A percentile compares a stretch with the other conserved stretches of the same genome.
Evolutionary conservation across 176 grass and related monocot species (phyloP).

Genomic region (Carex pumila): DNA sequence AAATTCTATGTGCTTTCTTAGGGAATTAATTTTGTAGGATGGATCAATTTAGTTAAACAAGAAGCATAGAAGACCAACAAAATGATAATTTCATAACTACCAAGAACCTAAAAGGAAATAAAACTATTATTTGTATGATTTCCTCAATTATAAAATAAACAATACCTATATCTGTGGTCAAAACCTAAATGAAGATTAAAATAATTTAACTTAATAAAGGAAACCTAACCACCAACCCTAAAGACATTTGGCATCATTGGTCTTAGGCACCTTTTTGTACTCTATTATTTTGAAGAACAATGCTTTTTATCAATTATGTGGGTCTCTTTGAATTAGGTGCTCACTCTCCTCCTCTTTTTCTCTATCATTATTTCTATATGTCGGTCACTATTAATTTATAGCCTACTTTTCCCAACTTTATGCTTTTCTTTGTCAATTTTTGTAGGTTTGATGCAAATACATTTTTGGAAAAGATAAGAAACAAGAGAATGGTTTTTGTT

Average conservation of each 20-base stretch:
- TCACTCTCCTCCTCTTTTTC: not conserved
- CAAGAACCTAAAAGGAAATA: not conserved
- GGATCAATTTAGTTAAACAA: not conserved
- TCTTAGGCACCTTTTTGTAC: not conserved
- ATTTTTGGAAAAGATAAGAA: slow-evolving; percentile 56
- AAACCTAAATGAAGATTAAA: not conserved
- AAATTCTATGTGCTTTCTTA: not conserved
- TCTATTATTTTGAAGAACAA: not conserved
- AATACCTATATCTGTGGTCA: not conserved
- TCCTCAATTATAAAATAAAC: not conserved
- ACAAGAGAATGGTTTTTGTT: slow-evolving; percentile 80
- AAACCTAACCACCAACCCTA: slow-evolving; percentile 1
- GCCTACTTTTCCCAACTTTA: not conserved
- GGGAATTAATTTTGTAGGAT: not conserved
- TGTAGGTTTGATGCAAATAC: slow-evolving; percentile 63
- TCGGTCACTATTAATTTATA: not conserved
- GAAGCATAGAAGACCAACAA: not conserved
- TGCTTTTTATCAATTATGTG: not conserved
- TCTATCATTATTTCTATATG: not conserved
- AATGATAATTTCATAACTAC: not conserved
- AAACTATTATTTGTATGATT: not conserved
- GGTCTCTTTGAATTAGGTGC: not conserved
- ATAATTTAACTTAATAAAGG: not conserved
- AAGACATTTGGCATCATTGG: not conserved
- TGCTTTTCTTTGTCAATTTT: not conserved